phyloP scores from a whole-genome alignment of 2,329 filamentous ascomycete species.

The Colletotrichum theobromicola region DNA sequence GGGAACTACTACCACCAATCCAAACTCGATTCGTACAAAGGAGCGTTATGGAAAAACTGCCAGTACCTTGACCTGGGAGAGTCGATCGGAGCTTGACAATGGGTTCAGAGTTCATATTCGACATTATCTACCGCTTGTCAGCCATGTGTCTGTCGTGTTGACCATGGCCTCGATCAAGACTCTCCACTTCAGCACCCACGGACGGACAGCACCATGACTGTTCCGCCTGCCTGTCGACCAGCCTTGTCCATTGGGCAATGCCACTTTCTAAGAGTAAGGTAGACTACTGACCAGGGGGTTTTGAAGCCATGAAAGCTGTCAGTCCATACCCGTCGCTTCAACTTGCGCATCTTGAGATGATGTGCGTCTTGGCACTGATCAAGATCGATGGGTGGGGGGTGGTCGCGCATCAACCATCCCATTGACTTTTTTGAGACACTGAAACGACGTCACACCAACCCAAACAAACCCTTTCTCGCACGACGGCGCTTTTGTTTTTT shows the following conservation, averaged over 20 bases:
- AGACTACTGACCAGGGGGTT: not conserved
- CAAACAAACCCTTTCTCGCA: not conserved
- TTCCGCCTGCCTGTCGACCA: not conserved
- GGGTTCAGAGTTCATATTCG: not conserved
- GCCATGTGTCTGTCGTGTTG: not conserved
- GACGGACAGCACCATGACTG: too few species aligned
- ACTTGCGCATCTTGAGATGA: not conserved
- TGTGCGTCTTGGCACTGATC: not conserved
- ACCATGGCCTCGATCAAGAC: not conserved
- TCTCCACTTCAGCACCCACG: too few species aligned
- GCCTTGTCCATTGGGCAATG: not conserved
- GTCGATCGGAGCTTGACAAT: not conserved
- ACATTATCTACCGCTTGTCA: not conserved
- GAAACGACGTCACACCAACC: not conserved
- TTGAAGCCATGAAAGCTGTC: not conserved
- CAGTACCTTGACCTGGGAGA: too few species aligned
- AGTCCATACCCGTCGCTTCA: not conserved
- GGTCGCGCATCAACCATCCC: not conserved
- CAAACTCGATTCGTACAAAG: not conserved
- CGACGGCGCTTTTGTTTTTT: not conserved
- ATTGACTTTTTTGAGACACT: not conserved
- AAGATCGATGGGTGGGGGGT: not conserved
- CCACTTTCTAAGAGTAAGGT: too few species aligned
- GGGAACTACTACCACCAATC: not conserved
- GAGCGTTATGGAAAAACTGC: too few species aligned